Evolutionary conservation across 306 rosid genomes (phyloP), one percentile per base, ranked within the genome.

Genomic region (Quercus agrifolia): DNA sequence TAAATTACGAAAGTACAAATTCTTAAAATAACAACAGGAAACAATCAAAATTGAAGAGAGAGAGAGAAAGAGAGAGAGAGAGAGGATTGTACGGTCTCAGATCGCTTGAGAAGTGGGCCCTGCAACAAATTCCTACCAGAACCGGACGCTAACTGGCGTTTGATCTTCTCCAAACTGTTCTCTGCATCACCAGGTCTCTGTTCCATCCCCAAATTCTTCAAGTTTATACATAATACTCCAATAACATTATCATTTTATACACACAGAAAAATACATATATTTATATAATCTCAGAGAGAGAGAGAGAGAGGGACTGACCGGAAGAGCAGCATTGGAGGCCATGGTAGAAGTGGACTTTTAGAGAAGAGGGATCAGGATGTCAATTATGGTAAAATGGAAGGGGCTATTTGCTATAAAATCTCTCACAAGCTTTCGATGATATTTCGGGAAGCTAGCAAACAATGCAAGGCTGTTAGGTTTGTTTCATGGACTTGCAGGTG

Each of bases 31-130:
- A 18, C 5, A 35, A 12, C 49, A 44, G 31, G 25, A 73, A 61
- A 21, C 66, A 77, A 28, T 49, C 21, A 6, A 23, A 68, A 18
- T 62, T 2, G 1, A 77, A 64, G 69, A 28, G 70, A 74, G 30
- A 56, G 35, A 63, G 12, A 12, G 15, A 64, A 63, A 28, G 70
- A 74, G 30, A 56, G 35, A 63, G 12, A 12, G 15, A 46, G 61
- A 35, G 72, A 69, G 74, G 80, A 76, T 77, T 74, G 74, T 90
- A 96, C 99, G 14, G 98, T 93, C 87, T 96, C 98, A 58, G 99
- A 96, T 91, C 97, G 94, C 90, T 96, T 96, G 68, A 93, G 99
- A 81, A 96, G 99, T 59, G 99, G 98, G 20, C 98, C 99, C 75
- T 96, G 99, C 85, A 96, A 86, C 88, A 93, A 79, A 75, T 84